Conservation (phyloP, 129 eudicot species). For the Cynara cardunculus region DNA sequence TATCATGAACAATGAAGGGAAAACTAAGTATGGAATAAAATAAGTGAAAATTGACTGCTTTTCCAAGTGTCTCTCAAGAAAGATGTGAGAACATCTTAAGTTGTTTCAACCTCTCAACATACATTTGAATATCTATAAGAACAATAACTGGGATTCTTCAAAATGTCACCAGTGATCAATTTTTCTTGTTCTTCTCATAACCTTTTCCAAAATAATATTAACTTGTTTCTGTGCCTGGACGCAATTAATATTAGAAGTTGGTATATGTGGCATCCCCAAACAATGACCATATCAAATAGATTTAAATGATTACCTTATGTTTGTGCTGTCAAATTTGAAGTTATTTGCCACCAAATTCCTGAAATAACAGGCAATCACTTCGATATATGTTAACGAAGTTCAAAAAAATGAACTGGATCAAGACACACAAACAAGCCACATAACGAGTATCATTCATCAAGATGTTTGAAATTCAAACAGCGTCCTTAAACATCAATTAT, state of each 20-base stretch:
- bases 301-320: constrained; percentile 12
- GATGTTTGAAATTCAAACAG: not conserved
- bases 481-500: not conserved
- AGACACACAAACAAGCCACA: not conserved
- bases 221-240: not conserved
- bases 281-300: not conserved
- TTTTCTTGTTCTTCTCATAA: not conserved
- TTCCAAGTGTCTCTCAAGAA: too few species aligned
- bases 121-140: not conserved
- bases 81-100: too few species aligned
- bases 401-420: not conserved
- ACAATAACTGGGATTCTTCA: not conserved
- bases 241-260: not conserved
- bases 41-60: too few species aligned
- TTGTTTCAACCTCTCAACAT: too few species aligned
- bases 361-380: constrained; percentile 9
- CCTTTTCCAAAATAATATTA: not conserved
- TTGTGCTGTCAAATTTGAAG: constrained; percentile 24
- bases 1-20: too few species aligned
- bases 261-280: not conserved
- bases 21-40: too few species aligned
- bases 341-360: constrained; percentile 57
- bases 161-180: not conserved
- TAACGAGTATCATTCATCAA: not conserved
- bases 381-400: not conserved